These are phyloP conservation scores for Acorus calamus DNA, from an alignment of 106 monocot genomes.

Conservation along the genomic window DNA sequence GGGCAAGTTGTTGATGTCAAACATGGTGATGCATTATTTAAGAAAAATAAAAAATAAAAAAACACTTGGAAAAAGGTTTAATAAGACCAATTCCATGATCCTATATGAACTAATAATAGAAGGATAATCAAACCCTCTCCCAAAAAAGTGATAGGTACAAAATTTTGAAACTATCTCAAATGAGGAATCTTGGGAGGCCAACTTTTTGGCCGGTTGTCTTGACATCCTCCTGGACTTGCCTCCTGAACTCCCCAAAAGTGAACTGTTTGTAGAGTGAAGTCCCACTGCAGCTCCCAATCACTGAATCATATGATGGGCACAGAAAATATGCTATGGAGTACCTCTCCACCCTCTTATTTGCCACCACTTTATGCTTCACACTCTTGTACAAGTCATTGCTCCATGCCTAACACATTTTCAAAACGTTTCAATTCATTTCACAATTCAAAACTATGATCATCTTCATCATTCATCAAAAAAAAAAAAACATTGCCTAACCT, in stretches of 20 bases:
- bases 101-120: too few relatives aligned
- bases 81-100: too few relatives aligned
- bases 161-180: too few relatives aligned
- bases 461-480: too few relatives aligned
- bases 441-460: too few relatives aligned
- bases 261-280: constrained; percentile 40
- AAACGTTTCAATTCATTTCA: too few relatives aligned
- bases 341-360: constrained; percentile 34
- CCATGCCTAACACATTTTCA: constrained; percentile 12
- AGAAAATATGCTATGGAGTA: constrained; percentile 60
- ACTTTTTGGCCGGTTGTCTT: constrained; percentile 63
- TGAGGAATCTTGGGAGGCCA: constrained; percentile 59
- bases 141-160: too few relatives aligned
- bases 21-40: too few relatives aligned
- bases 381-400: constrained; percentile 56
- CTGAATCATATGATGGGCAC: constrained; percentile 55
- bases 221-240: constrained; percentile 72
- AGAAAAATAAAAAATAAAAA: too few relatives aligned
- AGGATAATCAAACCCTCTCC: too few relatives aligned
- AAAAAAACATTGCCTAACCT: constrained; percentile 20
- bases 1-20: too few relatives aligned
- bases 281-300: constrained; percentile 40
- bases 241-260: constrained; percentile 76
- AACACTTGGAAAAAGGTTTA: too few relatives aligned
- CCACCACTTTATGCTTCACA: constrained; percentile 47